A percentile compares a stretch with the other conserved stretches of the same genome.
Evolutionary conservation across 169 alveolate genomes (phyloP).

Genomic region (Besnoitia besnoiti): DNA sequence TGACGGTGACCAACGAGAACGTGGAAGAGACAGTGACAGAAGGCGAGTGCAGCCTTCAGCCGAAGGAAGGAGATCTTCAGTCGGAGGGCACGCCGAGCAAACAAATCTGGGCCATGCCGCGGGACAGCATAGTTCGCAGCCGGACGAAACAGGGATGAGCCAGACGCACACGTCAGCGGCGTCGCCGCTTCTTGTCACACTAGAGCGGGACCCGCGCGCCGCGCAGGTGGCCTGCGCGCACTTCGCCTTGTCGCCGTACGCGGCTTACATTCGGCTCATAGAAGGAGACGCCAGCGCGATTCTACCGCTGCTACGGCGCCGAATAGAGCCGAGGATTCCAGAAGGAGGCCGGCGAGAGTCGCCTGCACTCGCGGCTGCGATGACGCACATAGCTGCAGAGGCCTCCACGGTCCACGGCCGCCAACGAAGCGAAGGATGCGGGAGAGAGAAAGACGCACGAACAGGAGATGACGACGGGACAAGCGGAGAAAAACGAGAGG

Average conservation of each 20-base stretch:
- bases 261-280: constrained; percentile 28
- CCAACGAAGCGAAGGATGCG: background rate
- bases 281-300: constrained; percentile 55
- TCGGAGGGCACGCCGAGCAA: too few species aligned
- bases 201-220: constrained; percentile 65
- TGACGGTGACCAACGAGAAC: background rate
- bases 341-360: background rate
- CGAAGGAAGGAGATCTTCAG: too few species aligned
- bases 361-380: background rate
- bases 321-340: background rate
- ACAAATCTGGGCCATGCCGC: too few species aligned
- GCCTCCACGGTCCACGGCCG: too few species aligned
- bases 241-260: constrained; percentile 44
- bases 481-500: too few species aligned
- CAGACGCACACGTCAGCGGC: too few species aligned
- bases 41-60: too few species aligned
- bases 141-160: too few species aligned
- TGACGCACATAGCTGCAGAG: background rate
- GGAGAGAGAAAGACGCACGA: background rate
- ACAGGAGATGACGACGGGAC: background rate
- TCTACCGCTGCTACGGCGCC: constrained; percentile 25
- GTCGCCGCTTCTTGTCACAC: constrained; percentile 27
- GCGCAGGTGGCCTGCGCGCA: constrained; percentile 50
- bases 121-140: too few species aligned
- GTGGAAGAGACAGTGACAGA: too few species aligned